These are phyloP conservation scores for Strobilomyces dryophilus DNA, from an alignment of 768 basidiomycete species.

Conservation along the genomic window DNA sequence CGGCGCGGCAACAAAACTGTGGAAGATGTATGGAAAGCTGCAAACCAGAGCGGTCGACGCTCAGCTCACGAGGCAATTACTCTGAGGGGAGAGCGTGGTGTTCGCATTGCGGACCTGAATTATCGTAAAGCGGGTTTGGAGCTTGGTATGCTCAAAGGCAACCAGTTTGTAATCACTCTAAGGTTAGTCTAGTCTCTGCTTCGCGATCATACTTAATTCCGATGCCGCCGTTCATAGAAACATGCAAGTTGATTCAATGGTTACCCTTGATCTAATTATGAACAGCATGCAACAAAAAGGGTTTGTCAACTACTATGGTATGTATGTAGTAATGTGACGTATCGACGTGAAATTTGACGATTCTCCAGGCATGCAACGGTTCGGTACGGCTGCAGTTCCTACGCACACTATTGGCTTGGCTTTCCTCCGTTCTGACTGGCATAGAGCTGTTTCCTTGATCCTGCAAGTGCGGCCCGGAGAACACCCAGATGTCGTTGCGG, in stretches of 20 bases:
- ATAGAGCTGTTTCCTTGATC: constrained; percentile 77
- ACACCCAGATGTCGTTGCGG: constrained; percentile 84
- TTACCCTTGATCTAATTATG: constrained; percentile 72
- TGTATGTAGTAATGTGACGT: constrained; percentile 34
- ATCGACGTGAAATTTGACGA: constrained; percentile 1
- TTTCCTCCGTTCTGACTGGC: constrained; percentile 87
- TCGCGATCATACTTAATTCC: constrained; percentile 11
- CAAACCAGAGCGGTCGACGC: constrained; percentile 63
- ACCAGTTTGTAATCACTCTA: constrained; percentile 91
- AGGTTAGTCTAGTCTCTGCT: constrained; percentile 44
- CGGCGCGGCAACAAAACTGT: constrained; percentile 72
- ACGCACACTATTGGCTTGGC: constrained; percentile 94
- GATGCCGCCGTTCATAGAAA: constrained; percentile 48
- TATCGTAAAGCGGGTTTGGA: constrained; percentile 83
- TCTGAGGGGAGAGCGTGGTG: constrained; percentile 83
- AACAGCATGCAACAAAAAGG: constrained; percentile 75
- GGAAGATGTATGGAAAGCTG: constrained; percentile 80
- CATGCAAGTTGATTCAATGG: constrained; percentile 71
- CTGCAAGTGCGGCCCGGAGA: constrained; percentile 84
- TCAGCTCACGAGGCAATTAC: constrained; percentile 53
- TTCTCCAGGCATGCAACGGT: constrained; percentile 89
- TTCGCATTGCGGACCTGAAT: constrained; percentile 82
- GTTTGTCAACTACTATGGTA: constrained; percentile 98
- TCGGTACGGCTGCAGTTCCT: constrained; percentile 94
- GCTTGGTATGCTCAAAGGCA: constrained; percentile 95